phyloP scores from a whole-genome alignment of 441 rosid species.

The Iberis amara region DNA sequence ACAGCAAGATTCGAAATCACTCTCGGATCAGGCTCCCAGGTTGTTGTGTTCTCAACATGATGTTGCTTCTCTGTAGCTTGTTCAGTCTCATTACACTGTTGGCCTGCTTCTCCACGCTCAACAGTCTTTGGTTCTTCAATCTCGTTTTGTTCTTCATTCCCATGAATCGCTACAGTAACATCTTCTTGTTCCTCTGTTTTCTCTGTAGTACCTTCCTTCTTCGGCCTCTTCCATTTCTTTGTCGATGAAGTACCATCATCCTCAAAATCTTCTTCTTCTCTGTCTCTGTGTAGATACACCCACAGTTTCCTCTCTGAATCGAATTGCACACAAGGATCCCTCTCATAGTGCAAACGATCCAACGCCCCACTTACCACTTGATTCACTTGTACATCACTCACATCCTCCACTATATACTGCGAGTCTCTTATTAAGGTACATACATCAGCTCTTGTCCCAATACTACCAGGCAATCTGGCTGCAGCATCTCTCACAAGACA shows the following conservation, averaged over 20 bases:
- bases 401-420: constrained; percentile 86
- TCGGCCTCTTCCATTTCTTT: constrained; percentile 96
- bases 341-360: constrained; percentile 97
- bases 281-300: constrained; percentile 89
- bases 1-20: constrained; percentile 37
- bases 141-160: constrained; percentile 55
- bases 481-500: constrained; percentile 99
- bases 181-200: constrained; percentile 58
- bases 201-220: constrained; percentile 79
- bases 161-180: constrained; percentile 62
- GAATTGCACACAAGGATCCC: constrained; percentile 96
- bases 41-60: constrained; percentile 41
- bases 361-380: constrained; percentile 97
- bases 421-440: constrained; percentile 95
- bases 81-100: constrained; percentile 34
- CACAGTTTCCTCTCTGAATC: constrained; percentile 92
- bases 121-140: constrained; percentile 57
- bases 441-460: constrained; percentile 99
- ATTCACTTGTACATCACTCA: constrained; percentile 85
- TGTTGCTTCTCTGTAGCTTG: constrained; percentile 48
- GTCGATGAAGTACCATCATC: constrained; percentile 99
- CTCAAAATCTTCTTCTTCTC: constrained; percentile 99
- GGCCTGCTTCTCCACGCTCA: constrained; percentile 45
- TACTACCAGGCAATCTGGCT: constrained; percentile 91
- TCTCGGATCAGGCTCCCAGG: constrained; percentile 47